Evolutionary conservation across 2,329 filamentous ascomycete genomes (phyloP).

Genomic region (Hypoxylon sp.): DNA sequence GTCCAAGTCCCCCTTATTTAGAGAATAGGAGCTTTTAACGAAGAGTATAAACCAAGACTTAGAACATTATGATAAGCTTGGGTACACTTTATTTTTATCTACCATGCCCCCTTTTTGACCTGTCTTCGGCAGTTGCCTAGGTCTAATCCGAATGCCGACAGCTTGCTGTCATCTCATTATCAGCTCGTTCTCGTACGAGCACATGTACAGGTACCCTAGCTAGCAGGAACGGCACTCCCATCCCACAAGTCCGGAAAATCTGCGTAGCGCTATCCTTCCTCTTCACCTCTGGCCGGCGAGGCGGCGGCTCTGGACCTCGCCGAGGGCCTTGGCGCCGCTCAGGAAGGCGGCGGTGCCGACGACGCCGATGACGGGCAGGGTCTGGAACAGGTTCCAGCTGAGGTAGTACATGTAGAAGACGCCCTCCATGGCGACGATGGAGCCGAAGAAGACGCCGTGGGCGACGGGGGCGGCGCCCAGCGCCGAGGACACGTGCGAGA

Average conservation of each 20-base stretch:
- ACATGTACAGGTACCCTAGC: not conserved
- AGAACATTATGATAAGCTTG: not conserved
- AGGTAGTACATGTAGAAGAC: slow-evolving; percentile 96
- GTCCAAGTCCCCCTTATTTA: no score
- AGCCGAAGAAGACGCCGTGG: slow-evolving; percentile 85
- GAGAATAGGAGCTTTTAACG: no score
- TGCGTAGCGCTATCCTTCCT: not conserved
- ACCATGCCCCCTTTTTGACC: not conserved
- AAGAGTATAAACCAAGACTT: no score
- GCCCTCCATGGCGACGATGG: slow-evolving; percentile 84
- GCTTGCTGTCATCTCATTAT: not conserved
- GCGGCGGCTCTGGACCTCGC: slow-evolving; percentile 89
- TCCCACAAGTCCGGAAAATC: not conserved
- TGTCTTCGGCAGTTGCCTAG: not conserved
- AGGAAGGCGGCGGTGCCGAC: slow-evolving; percentile 78
- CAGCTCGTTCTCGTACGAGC: not conserved
- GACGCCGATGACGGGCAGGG: slow-evolving; percentile 74
- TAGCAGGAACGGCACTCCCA: not conserved
- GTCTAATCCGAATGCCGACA: not conserved
- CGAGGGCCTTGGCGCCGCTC: slow-evolving; percentile 87
- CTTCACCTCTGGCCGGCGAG: slow-evolving; percentile 69
- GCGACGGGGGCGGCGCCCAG: slow-evolving; percentile 79
- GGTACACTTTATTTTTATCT: not conserved
- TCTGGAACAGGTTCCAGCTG: slow-evolving; percentile 90
- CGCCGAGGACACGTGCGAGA: slow-evolving; percentile 79